Percentiles rank a stretch among this genome's conserved stretches.
Evolutionary conservation across 768 basidiomycete genomes (phyloP).

Genomic region (Austroboletus eburneus): DNA sequence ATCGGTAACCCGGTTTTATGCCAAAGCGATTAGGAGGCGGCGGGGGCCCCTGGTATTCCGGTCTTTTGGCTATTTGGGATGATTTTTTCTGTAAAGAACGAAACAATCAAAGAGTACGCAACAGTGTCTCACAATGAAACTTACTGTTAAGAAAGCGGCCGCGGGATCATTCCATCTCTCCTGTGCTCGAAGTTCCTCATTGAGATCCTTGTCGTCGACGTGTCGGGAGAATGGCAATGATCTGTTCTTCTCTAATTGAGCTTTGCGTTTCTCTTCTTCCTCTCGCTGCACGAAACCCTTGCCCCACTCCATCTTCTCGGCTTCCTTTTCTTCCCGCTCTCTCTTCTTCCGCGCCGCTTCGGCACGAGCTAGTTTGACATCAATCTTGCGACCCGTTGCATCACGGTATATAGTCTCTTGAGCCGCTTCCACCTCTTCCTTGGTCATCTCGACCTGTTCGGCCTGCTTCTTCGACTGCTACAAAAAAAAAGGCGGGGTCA

Average conservation of each 20-base stretch:
- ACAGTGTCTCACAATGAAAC: conserved; percentile 18
- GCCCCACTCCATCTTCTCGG: conserved; percentile 95
- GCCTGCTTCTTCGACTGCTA: conserved; percentile 40
- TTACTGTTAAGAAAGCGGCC: conserved; percentile 84
- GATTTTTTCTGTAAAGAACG: conserved; percentile 60
- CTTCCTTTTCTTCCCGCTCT: conserved; percentile 81
- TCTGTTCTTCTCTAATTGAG: conserved; percentile 66
- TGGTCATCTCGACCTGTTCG: conserved; percentile 35
- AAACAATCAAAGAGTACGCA: conserved; percentile 2
- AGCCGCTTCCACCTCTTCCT: conserved; percentile 51
- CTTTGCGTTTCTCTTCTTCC: conserved; percentile 62
- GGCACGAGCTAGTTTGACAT: conserved; percentile 78
- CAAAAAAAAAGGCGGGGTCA: conserved; percentile 4
- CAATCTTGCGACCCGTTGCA: conserved; percentile 80
- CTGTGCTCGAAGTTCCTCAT: conserved; percentile 75
- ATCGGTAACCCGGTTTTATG: conserved; percentile 92
- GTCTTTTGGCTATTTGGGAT: conserved; percentile 71
- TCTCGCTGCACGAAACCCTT: conserved; percentile 91
- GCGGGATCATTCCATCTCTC: conserved; percentile 98
- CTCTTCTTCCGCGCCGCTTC: conserved; percentile 80
- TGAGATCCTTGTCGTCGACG: conserved; percentile 81
- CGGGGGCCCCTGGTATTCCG: conserved; percentile 82
- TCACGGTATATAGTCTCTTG: conserved; percentile 96
- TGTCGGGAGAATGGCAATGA: conserved; percentile 67
- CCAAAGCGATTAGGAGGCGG: conserved; percentile 94